phyloP scores from a whole-genome alignment of 2,329 filamentous ascomycete species.

The Zymoseptoria passerinii region DNA sequence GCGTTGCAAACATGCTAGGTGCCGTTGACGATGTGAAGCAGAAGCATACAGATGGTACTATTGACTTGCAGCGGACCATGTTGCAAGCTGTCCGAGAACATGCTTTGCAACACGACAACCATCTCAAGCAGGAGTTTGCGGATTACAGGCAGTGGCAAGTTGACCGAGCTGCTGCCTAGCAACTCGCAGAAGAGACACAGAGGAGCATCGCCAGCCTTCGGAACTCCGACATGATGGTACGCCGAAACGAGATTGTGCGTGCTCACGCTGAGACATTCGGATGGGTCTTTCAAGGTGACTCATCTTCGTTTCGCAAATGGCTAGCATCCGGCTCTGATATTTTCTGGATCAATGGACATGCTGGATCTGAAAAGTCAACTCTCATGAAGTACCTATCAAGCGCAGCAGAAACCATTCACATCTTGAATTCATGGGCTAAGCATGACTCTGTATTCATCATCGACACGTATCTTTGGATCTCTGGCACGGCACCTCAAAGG shows the following conservation, averaged over 20 bases:
- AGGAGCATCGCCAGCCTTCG: not conserved
- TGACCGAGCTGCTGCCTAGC: not conserved
- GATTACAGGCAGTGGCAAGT: too few species aligned
- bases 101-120: not conserved
- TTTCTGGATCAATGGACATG: slow-evolving; percentile 8
- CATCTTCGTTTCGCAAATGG: not conserved
- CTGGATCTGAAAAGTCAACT: slow-evolving; percentile 13
- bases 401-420: not conserved
- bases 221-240: not conserved
- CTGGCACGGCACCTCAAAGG: slow-evolving; percentile 8
- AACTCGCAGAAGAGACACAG: not conserved
- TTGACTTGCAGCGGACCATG: not conserved
- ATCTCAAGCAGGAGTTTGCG: not conserved
- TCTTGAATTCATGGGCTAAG: not conserved
- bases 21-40: too few species aligned
- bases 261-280: not conserved
- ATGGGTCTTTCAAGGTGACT: not conserved
- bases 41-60: not conserved
- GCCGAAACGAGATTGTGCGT: not conserved
- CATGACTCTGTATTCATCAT: not conserved
- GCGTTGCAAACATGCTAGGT: not conserved
- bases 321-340: not conserved
- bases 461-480: slow-evolving; percentile 11
- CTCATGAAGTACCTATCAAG: slow-evolving; percentile 7
- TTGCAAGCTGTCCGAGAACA: not conserved